Conservation (phyloP, 208 protist species). For the Leishmania major region DNA sequence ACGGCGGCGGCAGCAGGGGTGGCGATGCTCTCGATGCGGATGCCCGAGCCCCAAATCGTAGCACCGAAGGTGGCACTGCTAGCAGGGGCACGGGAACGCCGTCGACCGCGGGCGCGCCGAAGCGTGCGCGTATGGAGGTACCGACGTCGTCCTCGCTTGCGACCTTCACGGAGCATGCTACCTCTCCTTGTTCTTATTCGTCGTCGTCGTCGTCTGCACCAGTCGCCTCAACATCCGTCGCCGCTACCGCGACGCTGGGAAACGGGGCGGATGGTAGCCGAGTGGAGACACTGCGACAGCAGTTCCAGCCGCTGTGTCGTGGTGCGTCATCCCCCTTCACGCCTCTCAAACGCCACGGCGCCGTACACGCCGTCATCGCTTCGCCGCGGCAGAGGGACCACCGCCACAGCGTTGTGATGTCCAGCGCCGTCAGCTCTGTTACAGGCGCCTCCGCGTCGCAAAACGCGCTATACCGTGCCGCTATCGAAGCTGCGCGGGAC, state of each 20-base stretch:
- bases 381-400: constrained; percentile 15
- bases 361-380: constrained; percentile 27
- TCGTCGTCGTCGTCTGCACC: not conserved
- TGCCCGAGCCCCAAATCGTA: not conserved
- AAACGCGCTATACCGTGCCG: constrained; percentile 26
- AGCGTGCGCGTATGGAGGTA: constrained; percentile 12
- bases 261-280: constrained; percentile 16
- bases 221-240: not conserved
- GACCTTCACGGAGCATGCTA: not conserved
- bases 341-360: constrained; percentile 12
- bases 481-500: constrained; percentile 19
- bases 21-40: not conserved
- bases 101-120: not conserved
- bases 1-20: not conserved
- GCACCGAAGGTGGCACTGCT: not conserved
- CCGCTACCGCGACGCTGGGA: not conserved
- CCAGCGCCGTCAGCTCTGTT: not conserved
- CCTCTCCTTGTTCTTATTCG: not conserved
- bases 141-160: not conserved
- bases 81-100: not conserved
- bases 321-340: constrained; percentile 27
- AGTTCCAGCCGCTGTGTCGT: constrained; percentile 42
- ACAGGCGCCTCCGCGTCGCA: constrained; percentile 6
- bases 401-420: constrained; percentile 16
- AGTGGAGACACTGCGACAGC: constrained; percentile 26